Percentiles rank a stretch among this genome's conserved stretches.
Evolutionary conservation across 1,284 basidiomycete species (phyloP).

Genomic region (Malassezia psittaci): DNA sequence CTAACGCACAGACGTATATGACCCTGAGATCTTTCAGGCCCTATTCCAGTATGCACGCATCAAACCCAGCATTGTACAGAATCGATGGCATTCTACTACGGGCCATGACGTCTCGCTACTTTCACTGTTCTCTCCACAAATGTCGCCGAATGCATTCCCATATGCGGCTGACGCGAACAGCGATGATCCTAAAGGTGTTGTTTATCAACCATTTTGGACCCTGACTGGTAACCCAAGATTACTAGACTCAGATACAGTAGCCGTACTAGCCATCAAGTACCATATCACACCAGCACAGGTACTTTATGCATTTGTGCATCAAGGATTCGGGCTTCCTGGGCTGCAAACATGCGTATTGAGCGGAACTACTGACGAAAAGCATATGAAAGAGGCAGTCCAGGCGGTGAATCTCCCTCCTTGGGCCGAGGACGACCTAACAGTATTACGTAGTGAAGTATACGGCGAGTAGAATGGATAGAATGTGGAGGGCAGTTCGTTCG

Average conservation of each 20-base stretch:
- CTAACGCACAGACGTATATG: constrained; percentile 29
- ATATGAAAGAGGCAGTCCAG: constrained; percentile 36
- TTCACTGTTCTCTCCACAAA: constrained; percentile 25
- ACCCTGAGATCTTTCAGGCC: constrained; percentile 32
- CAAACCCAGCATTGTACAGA: constrained; percentile 33
- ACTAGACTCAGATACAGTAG: constrained; percentile 22
- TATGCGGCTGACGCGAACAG: background rate
- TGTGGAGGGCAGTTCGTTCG: constrained; percentile 8
- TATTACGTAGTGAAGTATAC: constrained; percentile 31
- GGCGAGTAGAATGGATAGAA: constrained; percentile 24
- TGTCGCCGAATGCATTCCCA: constrained; percentile 36
- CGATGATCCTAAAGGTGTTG: constrained; percentile 13
- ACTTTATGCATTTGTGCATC: constrained; percentile 31
- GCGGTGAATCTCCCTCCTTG: constrained; percentile 11
- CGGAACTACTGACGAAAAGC: constrained; percentile 28
- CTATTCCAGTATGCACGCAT: constrained; percentile 24
- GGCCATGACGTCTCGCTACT: constrained; percentile 44
- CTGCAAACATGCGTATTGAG: constrained; percentile 28
- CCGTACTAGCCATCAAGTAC: constrained; percentile 18
- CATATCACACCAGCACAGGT: constrained; percentile 31
- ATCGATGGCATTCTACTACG: constrained; percentile 40
- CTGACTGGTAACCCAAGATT: constrained; percentile 38
- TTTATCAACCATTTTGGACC: constrained; percentile 45
- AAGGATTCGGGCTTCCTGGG: constrained; percentile 32
- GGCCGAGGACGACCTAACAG: constrained; percentile 21